phyloP scores from a whole-genome alignment of 371 early-diverging fungal species.

The Quaeritorhiza haematococci region DNA sequence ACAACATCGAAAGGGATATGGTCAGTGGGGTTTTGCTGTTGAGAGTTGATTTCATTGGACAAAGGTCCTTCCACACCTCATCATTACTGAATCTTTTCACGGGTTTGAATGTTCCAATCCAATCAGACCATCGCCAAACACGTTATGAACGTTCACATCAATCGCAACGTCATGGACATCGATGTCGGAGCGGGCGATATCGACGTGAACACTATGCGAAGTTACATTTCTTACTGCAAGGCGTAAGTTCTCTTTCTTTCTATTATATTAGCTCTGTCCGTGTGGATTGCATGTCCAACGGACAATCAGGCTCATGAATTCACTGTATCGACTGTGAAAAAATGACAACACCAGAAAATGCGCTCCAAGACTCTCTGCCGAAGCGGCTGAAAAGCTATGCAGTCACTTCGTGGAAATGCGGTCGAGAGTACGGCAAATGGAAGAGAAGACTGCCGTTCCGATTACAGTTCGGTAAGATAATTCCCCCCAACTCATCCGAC shows the following conservation, averaged over 20 bases:
- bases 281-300: too few relatives aligned
- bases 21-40: too few relatives aligned
- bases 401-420: constrained; percentile 94
- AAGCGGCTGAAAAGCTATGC: constrained; percentile 87
- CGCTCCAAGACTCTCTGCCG: constrained; percentile 83
- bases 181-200: constrained; percentile 58
- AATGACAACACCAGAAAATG: constrained; percentile 78
- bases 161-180: constrained; percentile 56
- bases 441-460: constrained; percentile 89
- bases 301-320: background rate
- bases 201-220: constrained; percentile 86
- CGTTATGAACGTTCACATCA: constrained; percentile 88
- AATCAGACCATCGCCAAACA: constrained; percentile 82
- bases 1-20: constrained; percentile 77
- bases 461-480: constrained; percentile 84
- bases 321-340: background rate
- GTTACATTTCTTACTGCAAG: constrained; percentile 92
- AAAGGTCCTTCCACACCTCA: too few relatives aligned
- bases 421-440: constrained; percentile 75
- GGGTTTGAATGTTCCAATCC: constrained; percentile 9
- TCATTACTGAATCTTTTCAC: background rate
- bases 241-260: constrained; percentile 43
- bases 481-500: too few relatives aligned
- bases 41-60: too few relatives aligned
- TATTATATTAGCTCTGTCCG: background rate